A percentile compares a stretch with the other conserved stretches of the same genome.
phyloP scores from a whole-genome alignment of 2,329 filamentous ascomycete genomes.

The Pyricularia sp. region DNA sequence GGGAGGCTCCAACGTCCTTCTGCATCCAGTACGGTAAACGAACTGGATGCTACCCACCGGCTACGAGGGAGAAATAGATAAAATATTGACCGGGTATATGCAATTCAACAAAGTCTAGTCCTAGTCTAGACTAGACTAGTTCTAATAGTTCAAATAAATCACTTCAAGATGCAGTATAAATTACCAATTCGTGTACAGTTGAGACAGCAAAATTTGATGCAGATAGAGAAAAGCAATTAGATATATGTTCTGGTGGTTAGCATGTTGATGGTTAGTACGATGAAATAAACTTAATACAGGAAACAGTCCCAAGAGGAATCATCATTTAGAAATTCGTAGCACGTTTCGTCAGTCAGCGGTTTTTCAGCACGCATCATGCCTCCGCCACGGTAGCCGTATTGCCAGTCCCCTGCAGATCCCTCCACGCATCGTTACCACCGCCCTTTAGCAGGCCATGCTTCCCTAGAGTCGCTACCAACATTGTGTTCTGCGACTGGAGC shows the following conservation, averaged over 20 bases:
- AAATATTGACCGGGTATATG: too few relatives aligned
- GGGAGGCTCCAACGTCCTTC: too few relatives aligned
- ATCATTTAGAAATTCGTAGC: not conserved
- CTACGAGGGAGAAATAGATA: too few relatives aligned
- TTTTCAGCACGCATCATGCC: not conserved
- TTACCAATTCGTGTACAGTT: not conserved
- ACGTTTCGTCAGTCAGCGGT: not conserved
- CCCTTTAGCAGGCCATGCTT: slow-evolving; percentile 13
- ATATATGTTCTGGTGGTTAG: not conserved
- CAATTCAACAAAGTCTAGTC: too few relatives aligned
- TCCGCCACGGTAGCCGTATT: not conserved
- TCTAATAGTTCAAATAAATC: too few relatives aligned
- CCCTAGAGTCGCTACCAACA: slow-evolving; percentile 45
- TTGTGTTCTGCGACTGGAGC: slow-evolving; percentile 51
- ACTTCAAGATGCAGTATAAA: too few relatives aligned
- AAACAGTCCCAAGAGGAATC: not conserved
- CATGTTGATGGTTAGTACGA: not conserved
- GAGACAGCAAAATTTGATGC: not conserved
- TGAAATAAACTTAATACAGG: not conserved
- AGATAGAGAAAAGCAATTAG: not conserved
- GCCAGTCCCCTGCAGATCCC: not conserved
- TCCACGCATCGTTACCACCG: slow-evolving; percentile 2
- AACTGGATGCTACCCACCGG: too few relatives aligned
- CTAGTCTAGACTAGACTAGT: too few relatives aligned
- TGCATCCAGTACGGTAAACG: too few relatives aligned